Percentiles rank a stretch among this genome's conserved stretches.
Conservation (phyloP, 108 stramenopile genomes). For the Craspedostauros australis region DNA sequence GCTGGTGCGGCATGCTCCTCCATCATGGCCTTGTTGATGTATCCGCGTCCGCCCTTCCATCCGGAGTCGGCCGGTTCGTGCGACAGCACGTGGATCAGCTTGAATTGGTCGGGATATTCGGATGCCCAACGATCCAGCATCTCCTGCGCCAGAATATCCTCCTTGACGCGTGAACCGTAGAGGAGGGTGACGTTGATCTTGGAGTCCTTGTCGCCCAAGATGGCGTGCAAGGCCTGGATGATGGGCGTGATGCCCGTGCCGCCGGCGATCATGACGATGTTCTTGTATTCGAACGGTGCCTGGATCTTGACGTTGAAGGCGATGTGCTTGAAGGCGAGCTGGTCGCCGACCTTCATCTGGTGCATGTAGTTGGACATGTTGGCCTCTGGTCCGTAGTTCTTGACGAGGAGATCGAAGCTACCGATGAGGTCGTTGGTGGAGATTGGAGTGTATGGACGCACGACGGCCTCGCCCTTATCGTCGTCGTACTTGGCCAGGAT, state of each 20-base stretch:
- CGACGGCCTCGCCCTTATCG: slow-evolving; percentile 43
- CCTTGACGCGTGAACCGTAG: slow-evolving; percentile 63
- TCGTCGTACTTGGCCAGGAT: slow-evolving; percentile 64
- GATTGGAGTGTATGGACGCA: slow-evolving; percentile 94
- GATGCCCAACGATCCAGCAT: slow-evolving; percentile 64
- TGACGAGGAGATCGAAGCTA: slow-evolving; percentile 88
- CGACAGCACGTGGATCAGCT: slow-evolving; percentile 61
- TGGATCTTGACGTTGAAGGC: slow-evolving; percentile 84
- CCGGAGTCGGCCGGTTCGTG: slow-evolving; percentile 54
- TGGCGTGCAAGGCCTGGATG: slow-evolving; percentile 93
- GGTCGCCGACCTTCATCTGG: slow-evolving; percentile 21
- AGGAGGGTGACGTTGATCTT: slow-evolving; percentile 61
- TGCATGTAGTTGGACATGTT: slow-evolving; percentile 52
- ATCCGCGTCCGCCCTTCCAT: slow-evolving; percentile 70
- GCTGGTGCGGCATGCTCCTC: slow-evolving; percentile 53
- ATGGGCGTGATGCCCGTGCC: slow-evolving; percentile 98
- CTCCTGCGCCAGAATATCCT: slow-evolving; percentile 84
- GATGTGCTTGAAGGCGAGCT: slow-evolving; percentile 80
- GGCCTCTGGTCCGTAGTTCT: slow-evolving; percentile 64
- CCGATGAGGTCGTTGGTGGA: slow-evolving; percentile 83
- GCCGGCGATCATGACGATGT: slow-evolving; percentile 92
- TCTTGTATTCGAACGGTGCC: slow-evolving; percentile 60
- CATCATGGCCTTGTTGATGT: slow-evolving; percentile 62
- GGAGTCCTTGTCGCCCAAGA: slow-evolving; percentile 42
- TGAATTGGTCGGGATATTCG: slow-evolving; percentile 34